Percentiles rank a stretch among this genome's conserved stretches.
Conservation (phyloP, 2,329 filamentous ascomycete genomes). For the Raffaelea arxii region DNA sequence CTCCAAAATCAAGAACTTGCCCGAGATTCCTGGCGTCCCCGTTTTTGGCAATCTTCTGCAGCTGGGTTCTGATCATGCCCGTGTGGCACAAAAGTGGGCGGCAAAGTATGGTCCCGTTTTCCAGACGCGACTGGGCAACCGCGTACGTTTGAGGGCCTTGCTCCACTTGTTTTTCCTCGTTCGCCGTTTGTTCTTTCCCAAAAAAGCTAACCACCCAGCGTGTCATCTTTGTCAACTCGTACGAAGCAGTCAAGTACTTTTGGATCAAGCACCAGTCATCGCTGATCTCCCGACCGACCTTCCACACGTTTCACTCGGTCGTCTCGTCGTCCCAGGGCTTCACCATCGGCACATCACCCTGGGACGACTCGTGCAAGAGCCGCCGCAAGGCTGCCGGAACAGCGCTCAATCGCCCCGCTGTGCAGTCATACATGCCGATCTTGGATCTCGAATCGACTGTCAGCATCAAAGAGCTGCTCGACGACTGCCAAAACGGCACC, state of each 20-base stretch:
- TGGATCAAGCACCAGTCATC: conserved; percentile 74
- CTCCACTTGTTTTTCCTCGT: neutral
- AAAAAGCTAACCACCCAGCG: conserved; percentile 38
- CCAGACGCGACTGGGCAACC: conserved; percentile 59
- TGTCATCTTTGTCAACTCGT: conserved; percentile 70
- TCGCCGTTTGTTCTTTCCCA: neutral
- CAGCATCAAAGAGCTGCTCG: conserved; percentile 62
- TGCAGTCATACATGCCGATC: conserved; percentile 73
- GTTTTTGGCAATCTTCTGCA: conserved; percentile 54
- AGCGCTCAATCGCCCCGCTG: conserved; percentile 58
- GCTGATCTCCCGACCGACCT: conserved; percentile 65
- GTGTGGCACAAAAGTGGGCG: conserved; percentile 43
- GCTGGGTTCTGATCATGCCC: conserved; percentile 46
- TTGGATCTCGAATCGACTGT: conserved; percentile 66
- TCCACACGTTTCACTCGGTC: conserved; percentile 75
- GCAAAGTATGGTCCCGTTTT: conserved; percentile 56
- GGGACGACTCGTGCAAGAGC: conserved; percentile 71
- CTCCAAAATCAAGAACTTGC: conserved; percentile 50
- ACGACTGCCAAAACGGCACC: conserved; percentile 51
- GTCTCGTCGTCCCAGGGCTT: conserved; percentile 69
- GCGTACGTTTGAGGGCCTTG: conserved; percentile 35
- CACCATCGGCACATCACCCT: conserved; percentile 75
- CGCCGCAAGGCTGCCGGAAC: conserved; percentile 70
- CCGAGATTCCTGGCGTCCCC: conserved; percentile 50
- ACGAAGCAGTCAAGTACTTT: conserved; percentile 61